Conservation (phyloP, 345 rosid genomes). For the Brassica cretica region DNA sequence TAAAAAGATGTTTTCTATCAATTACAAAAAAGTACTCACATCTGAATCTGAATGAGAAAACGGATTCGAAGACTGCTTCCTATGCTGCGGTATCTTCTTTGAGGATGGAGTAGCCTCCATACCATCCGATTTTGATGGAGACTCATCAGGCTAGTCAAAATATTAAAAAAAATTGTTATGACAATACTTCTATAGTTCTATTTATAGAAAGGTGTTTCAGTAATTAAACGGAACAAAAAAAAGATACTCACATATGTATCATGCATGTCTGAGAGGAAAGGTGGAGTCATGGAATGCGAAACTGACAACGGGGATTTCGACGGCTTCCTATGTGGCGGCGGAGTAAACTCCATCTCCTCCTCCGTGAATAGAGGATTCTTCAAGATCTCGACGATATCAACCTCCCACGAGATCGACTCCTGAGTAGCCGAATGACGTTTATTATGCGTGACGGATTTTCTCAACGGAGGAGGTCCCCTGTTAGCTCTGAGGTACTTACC, state of each 20-base stretch:
- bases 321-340: conserved; percentile 40
- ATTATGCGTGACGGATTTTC: conserved; percentile 76
- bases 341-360: conserved; percentile 15
- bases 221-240: conserved; percentile 4
- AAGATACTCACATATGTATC: conserved; percentile 66
- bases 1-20: neutral
- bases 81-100: neutral
- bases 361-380: conserved; percentile 5
- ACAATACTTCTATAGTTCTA: no score
- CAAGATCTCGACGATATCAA: conserved; percentile 58
- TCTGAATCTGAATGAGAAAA: neutral
- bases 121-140: neutral
- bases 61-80: neutral
- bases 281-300: conserved; percentile 47
- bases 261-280: conserved; percentile 46
- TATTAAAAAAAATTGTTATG: no score
- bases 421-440: conserved; percentile 61
- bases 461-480: conserved; percentile 71
- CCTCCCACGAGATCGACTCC: conserved; percentile 71
- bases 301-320: conserved; percentile 39
- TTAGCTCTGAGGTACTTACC: conserved; percentile 74
- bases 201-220: neutral
- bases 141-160: neutral
- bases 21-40: neutral
- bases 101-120: neutral